Percentiles rank a stretch among this genome's conserved stretches.
These are phyloP conservation scores for Hansfordia pulvinata DNA, from an alignment of 2,329 filamentous ascomycete genomes.

Conservation along the genomic window DNA sequence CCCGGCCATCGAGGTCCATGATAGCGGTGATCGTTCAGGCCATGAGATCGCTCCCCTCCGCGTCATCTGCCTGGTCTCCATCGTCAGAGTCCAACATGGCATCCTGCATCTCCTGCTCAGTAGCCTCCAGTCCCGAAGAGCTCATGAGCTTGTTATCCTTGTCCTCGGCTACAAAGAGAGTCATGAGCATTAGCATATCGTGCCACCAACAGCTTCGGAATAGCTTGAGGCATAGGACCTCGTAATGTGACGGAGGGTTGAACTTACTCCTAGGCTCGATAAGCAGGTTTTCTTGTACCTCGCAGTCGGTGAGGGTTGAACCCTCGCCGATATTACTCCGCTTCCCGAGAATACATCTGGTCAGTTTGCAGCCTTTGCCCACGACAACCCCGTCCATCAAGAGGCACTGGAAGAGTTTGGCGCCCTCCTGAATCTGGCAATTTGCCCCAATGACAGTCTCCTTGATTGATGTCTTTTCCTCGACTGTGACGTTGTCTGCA, in stretches of 20 bases:
- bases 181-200: slow-evolving; percentile 1
- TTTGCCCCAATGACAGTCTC: slow-evolving; percentile 79
- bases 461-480: slow-evolving; percentile 85
- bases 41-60: too few species aligned
- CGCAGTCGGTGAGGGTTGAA: slow-evolving; percentile 71
- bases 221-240: slow-evolving; percentile 1
- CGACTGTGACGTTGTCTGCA: slow-evolving; percentile 77
- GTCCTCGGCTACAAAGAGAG: slow-evolving; percentile 38
- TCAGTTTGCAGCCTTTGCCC: slow-evolving; percentile 72
- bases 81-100: slow-evolving; percentile 29
- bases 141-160: slow-evolving; percentile 57
- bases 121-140: slow-evolving; percentile 51
- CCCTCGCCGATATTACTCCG: slow-evolving; percentile 73
- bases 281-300: slow-evolving; percentile 81
- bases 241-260: not conserved
- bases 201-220: slow-evolving; percentile 3
- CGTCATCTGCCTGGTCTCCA: slow-evolving; percentile 11
- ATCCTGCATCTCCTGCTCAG: slow-evolving; percentile 45
- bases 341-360: slow-evolving; percentile 75
- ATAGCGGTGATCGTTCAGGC: too few species aligned
- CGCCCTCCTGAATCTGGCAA: slow-evolving; percentile 77
- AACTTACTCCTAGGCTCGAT: slow-evolving; percentile 64
- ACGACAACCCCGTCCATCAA: slow-evolving; percentile 87
- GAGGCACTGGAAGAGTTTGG: slow-evolving; percentile 73
- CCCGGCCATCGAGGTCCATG: too few species aligned